phyloP scores from a whole-genome alignment of 768 basidiomycete genomes.

The Amanita thiersii region DNA sequence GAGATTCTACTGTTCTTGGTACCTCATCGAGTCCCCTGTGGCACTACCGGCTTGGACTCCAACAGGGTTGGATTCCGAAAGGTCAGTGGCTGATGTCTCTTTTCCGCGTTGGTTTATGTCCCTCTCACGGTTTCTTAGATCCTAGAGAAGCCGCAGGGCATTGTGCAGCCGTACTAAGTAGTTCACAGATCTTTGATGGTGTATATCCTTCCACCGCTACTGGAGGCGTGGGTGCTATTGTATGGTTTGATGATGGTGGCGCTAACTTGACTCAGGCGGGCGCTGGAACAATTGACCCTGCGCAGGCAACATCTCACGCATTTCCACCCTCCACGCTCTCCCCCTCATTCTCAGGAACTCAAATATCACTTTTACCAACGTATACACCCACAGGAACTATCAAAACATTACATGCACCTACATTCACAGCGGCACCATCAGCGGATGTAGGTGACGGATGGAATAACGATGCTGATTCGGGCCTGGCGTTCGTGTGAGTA shows the following conservation, averaged over 20 bases:
- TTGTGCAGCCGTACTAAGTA: slow-evolving; percentile 29
- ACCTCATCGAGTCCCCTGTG: slow-evolving; percentile 72
- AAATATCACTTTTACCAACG: slow-evolving; percentile 48
- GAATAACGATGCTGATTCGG: slow-evolving; percentile 61
- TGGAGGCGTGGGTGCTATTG: slow-evolving; percentile 38
- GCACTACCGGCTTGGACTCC: slow-evolving; percentile 83
- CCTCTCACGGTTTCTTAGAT: slow-evolving; percentile 19
- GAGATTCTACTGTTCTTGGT: slow-evolving; percentile 63
- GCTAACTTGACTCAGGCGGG: slow-evolving; percentile 26
- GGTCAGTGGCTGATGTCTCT: slow-evolving; percentile 28
- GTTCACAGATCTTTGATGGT: slow-evolving; percentile 40
- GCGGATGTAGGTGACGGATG: slow-evolving; percentile 65
- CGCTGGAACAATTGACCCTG: slow-evolving; percentile 51
- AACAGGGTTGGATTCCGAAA: slow-evolving; percentile 79
- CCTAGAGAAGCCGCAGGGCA: slow-evolving; percentile 38
- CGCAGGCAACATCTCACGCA: slow-evolving; percentile 36
- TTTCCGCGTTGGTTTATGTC: not conserved
- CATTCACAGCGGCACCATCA: slow-evolving; percentile 49
- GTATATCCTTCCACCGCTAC: slow-evolving; percentile 60
- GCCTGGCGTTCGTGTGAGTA: slow-evolving; percentile 43
- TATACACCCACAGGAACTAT: slow-evolving; percentile 67
- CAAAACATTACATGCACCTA: slow-evolving; percentile 54
- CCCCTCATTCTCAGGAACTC: slow-evolving; percentile 43
- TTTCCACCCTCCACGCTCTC: slow-evolving; percentile 63
- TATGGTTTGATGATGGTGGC: slow-evolving; percentile 1